Evolutionary conservation across 768 basidiomycete genomes (phyloP).

Genomic region (Phylloporus arenicola): DNA sequence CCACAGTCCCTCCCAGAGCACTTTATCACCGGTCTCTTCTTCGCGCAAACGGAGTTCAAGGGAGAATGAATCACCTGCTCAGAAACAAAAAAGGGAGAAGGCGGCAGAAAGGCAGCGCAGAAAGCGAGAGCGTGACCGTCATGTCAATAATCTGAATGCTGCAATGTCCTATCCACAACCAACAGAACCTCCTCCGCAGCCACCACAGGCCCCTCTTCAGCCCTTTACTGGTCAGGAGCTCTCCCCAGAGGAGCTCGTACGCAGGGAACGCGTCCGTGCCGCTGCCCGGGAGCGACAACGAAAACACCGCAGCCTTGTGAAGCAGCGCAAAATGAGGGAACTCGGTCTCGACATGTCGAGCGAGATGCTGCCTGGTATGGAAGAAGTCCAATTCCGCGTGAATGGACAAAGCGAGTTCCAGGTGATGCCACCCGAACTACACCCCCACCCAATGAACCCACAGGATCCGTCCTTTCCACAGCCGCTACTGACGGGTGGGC

Average conservation of each 20-base stretch:
- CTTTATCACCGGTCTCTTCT: conserved; percentile 27
- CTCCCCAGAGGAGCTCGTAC: conserved; percentile 58
- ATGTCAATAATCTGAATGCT: conserved; percentile 37
- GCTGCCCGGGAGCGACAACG: conserved; percentile 78
- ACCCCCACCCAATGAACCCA: conserved; percentile 32
- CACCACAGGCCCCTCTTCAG: conserved; percentile 23
- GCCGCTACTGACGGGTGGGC: conserved; percentile 48
- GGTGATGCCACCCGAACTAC: conserved; percentile 34
- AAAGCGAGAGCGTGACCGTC: conserved; percentile 69
- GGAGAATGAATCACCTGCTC: conserved; percentile 69
- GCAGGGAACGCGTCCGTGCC: conserved; percentile 66
- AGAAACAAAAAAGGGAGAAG: conserved; percentile 77
- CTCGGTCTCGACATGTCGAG: conserved; percentile 79
- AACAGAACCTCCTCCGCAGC: conserved; percentile 31
- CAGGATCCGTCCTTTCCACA: conserved; percentile 63
- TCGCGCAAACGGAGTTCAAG: conserved; percentile 51
- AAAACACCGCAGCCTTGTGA: conserved; percentile 74
- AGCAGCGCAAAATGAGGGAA: conserved; percentile 75
- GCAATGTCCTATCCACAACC: conserved; percentile 38
- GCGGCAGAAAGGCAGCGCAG: conserved; percentile 80
- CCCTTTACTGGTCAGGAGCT: conserved; percentile 33
- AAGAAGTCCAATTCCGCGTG: conserved; percentile 63
- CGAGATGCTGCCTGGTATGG: conserved; percentile 59
- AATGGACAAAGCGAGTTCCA: conserved; percentile 39
- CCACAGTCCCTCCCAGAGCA: conserved; percentile 30